Base-by-base conservation (phyloP, 192 early-diverging fungal genomes). In the Kickxella alabastrina region DNA sequence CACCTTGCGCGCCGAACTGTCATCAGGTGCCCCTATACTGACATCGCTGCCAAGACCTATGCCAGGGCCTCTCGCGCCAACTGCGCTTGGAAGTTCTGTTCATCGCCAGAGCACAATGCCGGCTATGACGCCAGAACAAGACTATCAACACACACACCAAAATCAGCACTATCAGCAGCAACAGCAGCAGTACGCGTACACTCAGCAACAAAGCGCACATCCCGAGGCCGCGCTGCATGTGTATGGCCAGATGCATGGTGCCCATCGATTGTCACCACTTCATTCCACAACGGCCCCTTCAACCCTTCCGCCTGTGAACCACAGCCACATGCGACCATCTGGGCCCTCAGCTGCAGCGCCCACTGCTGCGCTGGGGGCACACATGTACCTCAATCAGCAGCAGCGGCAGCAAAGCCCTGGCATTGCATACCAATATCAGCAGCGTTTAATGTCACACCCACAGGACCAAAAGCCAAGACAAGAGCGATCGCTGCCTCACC, bases 1-100 rank as follows among this genome's bases (percentile, higher is more conserved):
- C 2, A 35, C 45, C 21, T 29, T 67, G 38, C 72, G 60, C 24
- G 38, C 52, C 8, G 59, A 61, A 32, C 12, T 74, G 34, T 55
- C 68, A 3, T 49, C 64, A 10, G 42, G 54, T 35, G 34, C 54
- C 17, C 63, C 59, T 12, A 52, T 56, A 17, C 53, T 55, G 15
- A 59, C 54, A 15, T 34, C 72, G 7, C 44, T 61, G 26, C 25
- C 72, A 17, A 44, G 27, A 37, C 36, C 19, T 17, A 23, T 31
- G 13, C 34, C 59, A 1, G 42, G 25, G 34, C 26, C 64, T 10
- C 60, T 60, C 21, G 40, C 54, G 24, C 72, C 60, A n/a, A n/a
- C n/a, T n/a, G n/a, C n/a, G n/a, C n/a, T n/a, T n/a, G n/a, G n/a
- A n/a, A n/a, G n/a, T n/a, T n/a, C n/a, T n/a, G n/a, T n/a, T n/a